phyloP scores from a whole-genome alignment of 176 grass and related monocot genomes.

The Pontederia paniculata region DNA sequence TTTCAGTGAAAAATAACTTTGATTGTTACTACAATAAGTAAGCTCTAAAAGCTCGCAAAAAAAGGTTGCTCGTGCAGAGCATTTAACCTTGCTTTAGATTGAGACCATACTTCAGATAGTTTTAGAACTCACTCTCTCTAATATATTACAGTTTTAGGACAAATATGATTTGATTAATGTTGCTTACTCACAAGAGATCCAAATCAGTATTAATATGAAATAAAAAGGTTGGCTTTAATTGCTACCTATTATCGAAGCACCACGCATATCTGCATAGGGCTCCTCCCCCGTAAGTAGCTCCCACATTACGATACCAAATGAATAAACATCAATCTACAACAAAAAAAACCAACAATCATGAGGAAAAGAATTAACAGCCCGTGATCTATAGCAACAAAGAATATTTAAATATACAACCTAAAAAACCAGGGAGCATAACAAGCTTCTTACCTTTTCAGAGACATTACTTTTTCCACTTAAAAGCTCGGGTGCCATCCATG shows the following conservation, averaged over 20 bases:
- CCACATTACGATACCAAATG: constrained; percentile 97
- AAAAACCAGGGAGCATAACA: background rate
- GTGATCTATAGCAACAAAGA: background rate
- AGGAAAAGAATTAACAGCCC: background rate
- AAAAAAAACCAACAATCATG: background rate
- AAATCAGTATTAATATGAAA: constrained; percentile 9
- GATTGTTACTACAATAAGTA: no score
- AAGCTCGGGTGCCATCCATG: constrained; percentile 99
- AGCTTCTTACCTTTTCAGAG: constrained; percentile 72
- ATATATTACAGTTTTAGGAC: background rate
- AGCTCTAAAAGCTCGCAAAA: no score
- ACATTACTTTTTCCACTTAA: constrained; percentile 85
- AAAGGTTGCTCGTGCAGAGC: no score
- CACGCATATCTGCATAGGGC: constrained; percentile 77
- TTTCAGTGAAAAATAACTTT: no score
- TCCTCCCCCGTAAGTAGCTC: constrained; percentile 94
- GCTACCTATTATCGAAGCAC: constrained; percentile 83
- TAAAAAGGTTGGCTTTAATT: background rate
- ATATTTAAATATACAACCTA: background rate
- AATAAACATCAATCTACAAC: constrained; percentile 87
- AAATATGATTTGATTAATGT: constrained; percentile 4
- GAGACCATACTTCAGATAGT: no score
- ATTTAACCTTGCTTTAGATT: no score
- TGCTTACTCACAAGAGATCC: constrained; percentile 3
- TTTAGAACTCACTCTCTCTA: no score